A percentile compares a stretch with the other conserved stretches of the same genome.
Conservation (phyloP, 2,329 filamentous ascomycete genomes). For the Lanzia echinophila region DNA sequence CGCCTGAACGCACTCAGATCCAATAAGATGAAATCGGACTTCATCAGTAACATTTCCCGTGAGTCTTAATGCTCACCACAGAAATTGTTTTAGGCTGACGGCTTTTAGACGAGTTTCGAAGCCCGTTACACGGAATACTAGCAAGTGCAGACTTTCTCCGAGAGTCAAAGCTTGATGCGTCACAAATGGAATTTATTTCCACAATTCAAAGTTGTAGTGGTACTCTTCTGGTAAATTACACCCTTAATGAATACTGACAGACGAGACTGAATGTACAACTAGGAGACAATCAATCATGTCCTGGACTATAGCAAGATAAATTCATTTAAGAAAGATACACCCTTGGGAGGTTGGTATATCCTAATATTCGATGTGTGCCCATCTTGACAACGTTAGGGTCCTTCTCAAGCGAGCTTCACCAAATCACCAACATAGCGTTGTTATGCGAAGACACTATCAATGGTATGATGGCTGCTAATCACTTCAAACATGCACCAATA, state of each 20-base stretch:
- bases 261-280: neutral
- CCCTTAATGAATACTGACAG: neutral
- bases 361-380: neutral
- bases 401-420: slow-evolving; percentile 25
- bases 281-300: slow-evolving; percentile 47
- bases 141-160: slow-evolving; percentile 37
- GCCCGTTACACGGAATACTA: slow-evolving; percentile 51
- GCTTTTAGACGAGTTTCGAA: slow-evolving; percentile 41
- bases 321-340: slow-evolving; percentile 25
- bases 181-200: slow-evolving; percentile 8
- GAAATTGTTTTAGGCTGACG: slow-evolving; percentile 13
- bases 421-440: slow-evolving; percentile 24
- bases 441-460: slow-evolving; percentile 27
- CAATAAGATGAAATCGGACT: slow-evolving; percentile 45
- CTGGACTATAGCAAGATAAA: slow-evolving; percentile 50
- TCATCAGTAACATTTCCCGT: slow-evolving; percentile 44
- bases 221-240: slow-evolving; percentile 36
- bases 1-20: slow-evolving; percentile 41
- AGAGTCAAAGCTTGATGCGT: neutral
- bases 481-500: slow-evolving; percentile 1
- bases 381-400: slow-evolving; percentile 12
- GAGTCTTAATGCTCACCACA: slow-evolving; percentile 30
- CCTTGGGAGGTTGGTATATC: slow-evolving; percentile 14
- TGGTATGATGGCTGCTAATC: slow-evolving; percentile 24
- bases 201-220: slow-evolving; percentile 44